Conservation (phyloP, 1,284 basidiomycete species). For the Ceratorhiza oryzae-sativae region DNA sequence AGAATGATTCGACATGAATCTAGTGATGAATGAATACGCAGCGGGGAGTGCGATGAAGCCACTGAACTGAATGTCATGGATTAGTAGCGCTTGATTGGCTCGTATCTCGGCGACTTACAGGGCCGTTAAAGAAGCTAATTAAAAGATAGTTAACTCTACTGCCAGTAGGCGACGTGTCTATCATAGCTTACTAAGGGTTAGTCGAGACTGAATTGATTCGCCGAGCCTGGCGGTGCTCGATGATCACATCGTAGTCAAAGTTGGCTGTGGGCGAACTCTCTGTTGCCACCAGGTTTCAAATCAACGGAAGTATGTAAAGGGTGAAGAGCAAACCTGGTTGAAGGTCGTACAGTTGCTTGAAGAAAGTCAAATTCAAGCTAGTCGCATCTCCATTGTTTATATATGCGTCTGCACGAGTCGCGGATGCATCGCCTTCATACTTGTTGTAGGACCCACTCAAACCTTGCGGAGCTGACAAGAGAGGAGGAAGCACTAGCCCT, state of each 20-base stretch:
- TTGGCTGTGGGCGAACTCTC: not conserved
- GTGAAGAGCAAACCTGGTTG: not conserved
- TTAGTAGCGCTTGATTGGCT: not conserved
- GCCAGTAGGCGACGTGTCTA: not conserved
- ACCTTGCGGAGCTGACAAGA: slow-evolving; percentile 10
- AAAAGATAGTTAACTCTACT: not conserved
- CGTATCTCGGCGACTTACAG: slow-evolving; percentile 3
- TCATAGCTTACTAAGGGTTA: slow-evolving; percentile 18
- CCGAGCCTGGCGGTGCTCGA: not conserved
- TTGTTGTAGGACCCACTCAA: slow-evolving; percentile 24
- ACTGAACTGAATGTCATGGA: not conserved
- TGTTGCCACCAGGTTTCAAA: not conserved
- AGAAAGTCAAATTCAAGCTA: not conserved
- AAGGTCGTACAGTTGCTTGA: slow-evolving; percentile 25
- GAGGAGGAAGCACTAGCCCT: not conserved
- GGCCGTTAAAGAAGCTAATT: slow-evolving; percentile 6
- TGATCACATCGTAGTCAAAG: slow-evolving; percentile 24
- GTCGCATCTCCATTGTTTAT: slow-evolving; percentile 16
- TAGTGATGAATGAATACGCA: slow-evolving; percentile 8
- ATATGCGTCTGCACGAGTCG: slow-evolving; percentile 27
- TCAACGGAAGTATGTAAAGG: not conserved
- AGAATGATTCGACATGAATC: slow-evolving; percentile 27
- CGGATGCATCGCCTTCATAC: slow-evolving; percentile 27
- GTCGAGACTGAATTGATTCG: slow-evolving; percentile 11
- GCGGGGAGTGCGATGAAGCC: not conserved